Percentiles rank a stretch among this genome's conserved stretches.
Evolutionary conservation across 805 yeast species (phyloP).

Genomic region (Starmerella cellae): DNA sequence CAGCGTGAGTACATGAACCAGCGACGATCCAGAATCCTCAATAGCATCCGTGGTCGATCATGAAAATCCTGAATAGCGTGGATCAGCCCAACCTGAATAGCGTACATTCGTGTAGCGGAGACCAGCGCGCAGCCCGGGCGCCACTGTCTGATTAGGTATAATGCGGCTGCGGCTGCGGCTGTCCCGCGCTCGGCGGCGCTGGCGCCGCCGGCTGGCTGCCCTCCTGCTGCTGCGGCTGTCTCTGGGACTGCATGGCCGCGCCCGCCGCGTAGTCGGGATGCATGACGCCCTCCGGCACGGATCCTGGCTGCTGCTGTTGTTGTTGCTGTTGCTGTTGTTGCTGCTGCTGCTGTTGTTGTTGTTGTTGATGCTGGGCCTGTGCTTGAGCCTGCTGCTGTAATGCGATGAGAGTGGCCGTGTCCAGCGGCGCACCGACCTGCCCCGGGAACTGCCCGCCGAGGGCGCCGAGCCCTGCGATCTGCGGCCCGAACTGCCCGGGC

Average conservation of each 20-base stretch:
- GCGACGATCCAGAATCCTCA: too few relatives aligned
- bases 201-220: not conserved
- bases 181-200: not conserved
- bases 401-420: conserved; percentile 9
- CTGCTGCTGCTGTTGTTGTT: conserved; percentile 7
- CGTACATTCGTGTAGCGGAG: too few relatives aligned
- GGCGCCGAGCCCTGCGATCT: conserved; percentile 3
- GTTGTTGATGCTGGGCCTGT: conserved; percentile 3
- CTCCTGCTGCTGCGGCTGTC: not conserved
- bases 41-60: too few relatives aligned
- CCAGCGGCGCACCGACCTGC: conserved; percentile 3
- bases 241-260: not conserved
- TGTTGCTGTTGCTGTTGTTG: conserved; percentile 2
- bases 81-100: too few relatives aligned
- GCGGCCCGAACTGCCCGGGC: conserved; percentile 5
- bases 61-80: too few relatives aligned
- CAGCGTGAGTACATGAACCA: too few relatives aligned
- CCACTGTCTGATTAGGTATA: not conserved
- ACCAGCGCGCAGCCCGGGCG: too few relatives aligned
- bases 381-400: conserved; percentile 12
- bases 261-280: not conserved
- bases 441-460: conserved; percentile 6
- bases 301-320: not conserved
- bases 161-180: not conserved
- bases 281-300: not conserved